Base-by-base conservation (phyloP, 768 basidiomycete species). In the Albatrellus ellisii region DNA sequence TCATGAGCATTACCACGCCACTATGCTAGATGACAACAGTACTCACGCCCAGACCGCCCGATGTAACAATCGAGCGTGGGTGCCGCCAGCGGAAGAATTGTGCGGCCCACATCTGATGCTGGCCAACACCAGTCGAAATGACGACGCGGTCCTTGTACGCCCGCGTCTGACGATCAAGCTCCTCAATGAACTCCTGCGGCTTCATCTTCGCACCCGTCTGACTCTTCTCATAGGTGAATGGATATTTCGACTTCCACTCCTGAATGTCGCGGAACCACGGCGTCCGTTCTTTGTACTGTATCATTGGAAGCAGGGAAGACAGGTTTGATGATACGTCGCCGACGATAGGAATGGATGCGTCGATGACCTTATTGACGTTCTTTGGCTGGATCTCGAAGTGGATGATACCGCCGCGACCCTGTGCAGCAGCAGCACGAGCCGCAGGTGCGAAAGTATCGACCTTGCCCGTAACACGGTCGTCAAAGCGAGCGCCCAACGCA, bases 71-170 rank as follows among this genome's bases (percentile, higher is more conserved):
- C 35, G 86, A 72, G 31, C 79, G 71, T 0, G 95, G 95, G 37
- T 81, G 64, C 46, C 65, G 83, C 92, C 92, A 99, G 45, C 92
- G 70, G 63, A 76, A 98, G 59, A 81, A 70, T 60, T 99, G 95
- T 31, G 87, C 88, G 2, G 94, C 94, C 91, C 90, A 98, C 95
- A 98, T 98, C 63, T 99, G 94, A 64, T 98, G 95, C 59, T 99
- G 95, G 6, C 95, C 95, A 17, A 99, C 95, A 52, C 95, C 95
- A 12, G 95, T 99, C 9, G 88, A 62, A 40, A 99, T 63, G 55
- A 99, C 64, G 28, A 95, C 73, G 18, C 97, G 77, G 44, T 87
- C 82, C 65, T 98, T 94, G 60, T 66, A 73, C 45, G 82, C 69
- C 36, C 66, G 67, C n/a, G 76, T 77, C 65, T 89, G 85, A 41